Base-by-base conservation (phyloP, 139 green algal genomes). In the Picochlorum costavermella region DNA sequence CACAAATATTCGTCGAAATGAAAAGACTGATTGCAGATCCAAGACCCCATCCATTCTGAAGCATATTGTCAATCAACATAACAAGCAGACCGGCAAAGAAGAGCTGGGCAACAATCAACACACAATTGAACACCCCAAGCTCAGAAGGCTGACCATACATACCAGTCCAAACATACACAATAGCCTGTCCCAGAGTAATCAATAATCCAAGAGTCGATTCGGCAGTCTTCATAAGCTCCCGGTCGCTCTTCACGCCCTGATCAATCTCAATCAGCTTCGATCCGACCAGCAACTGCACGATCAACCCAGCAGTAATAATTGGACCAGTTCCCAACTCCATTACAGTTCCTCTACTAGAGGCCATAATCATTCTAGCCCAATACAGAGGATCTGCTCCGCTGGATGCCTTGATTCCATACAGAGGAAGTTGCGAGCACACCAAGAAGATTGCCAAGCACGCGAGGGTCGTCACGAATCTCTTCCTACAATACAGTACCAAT, bases 1-100 rank as follows among this genome's bases (percentile, higher is more conserved):
- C 94, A 80, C 94, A 99, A 72, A 98, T 98, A 85, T 99, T 99
- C 65, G 94, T 98, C 67, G 94, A 94, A 64, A 99, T 99, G 86
- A 99, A 99, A 40, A 99, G 89, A 17, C 90, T 97, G 68, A 98
- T 99, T 56, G 90, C 94, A 17, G 86, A 96, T 30, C 94, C 94
- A 25, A 99, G 78, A 56, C 94, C 94, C 72, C 97, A 98, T 55
- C 94, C 94, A 75, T 97, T 92, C 67, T 94, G 84, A 58, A 99
- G 81, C 69, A 99, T 84, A 72, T 99, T 92, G 71, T 99, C 94
- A 49, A 99, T 84, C 76, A 92, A 96, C 71, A 97, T 95, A 58
- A 99, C 91, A 63, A 99, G 94, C 75, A 99, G 92, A 59, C 92
- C 92, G 12, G 94, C 94, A 3, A 96, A 80, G 79, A 96, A 95